A percentile compares a stretch with the other conserved stretches of the same genome.
These are phyloP conservation scores for Apiotrichum montevideense DNA, from an alignment of 1,284 basidiomycete species.

Conservation along the genomic window DNA sequence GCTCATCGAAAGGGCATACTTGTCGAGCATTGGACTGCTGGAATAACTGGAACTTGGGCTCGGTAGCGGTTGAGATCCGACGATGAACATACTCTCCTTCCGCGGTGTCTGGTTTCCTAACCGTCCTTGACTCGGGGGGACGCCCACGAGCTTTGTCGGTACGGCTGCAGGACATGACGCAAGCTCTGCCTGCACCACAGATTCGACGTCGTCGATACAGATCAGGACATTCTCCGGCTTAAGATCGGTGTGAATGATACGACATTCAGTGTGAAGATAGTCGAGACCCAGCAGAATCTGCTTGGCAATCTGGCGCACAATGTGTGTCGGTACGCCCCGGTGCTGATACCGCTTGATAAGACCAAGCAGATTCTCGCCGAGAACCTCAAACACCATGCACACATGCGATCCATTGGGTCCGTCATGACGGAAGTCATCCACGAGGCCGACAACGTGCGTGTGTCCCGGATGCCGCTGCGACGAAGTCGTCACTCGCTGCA, in stretches of 20 bases:
- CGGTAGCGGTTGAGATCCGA: conserved; percentile 87
- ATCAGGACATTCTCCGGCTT: conserved; percentile 99
- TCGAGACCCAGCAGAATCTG: conserved; percentile 92
- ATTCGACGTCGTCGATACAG: conserved; percentile 93
- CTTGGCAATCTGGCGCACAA: conserved; percentile 95
- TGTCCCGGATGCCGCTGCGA: conserved; percentile 57
- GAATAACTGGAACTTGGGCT: conserved; percentile 66
- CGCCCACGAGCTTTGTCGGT: conserved; percentile 80
- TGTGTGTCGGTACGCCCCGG: conserved; percentile 80
- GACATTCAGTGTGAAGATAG: conserved; percentile 95
- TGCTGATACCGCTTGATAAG: conserved; percentile 88
- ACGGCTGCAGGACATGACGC: conserved; percentile 55
- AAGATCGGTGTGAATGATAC: conserved; percentile 91
- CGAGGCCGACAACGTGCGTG: conserved; percentile 77
- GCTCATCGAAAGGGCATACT: conserved; percentile 88
- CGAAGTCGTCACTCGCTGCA: conserved; percentile 88
- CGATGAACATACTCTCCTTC: conserved; percentile 81
- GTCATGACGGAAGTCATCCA: conserved; percentile 94
- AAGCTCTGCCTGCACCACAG: conserved; percentile 82
- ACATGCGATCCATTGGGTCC: conserved; percentile 96
- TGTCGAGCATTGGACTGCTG: conserved; percentile 75
- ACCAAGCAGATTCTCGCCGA: conserved; percentile 95
- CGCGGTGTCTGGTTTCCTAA: conserved; percentile 97
- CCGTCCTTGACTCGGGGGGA: conserved; percentile 87
- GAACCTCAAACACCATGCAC: conserved; percentile 99